Evolutionary conservation across 23 red algal species (phyloP).

Genomic region (Rhodosorus marinus): DNA sequence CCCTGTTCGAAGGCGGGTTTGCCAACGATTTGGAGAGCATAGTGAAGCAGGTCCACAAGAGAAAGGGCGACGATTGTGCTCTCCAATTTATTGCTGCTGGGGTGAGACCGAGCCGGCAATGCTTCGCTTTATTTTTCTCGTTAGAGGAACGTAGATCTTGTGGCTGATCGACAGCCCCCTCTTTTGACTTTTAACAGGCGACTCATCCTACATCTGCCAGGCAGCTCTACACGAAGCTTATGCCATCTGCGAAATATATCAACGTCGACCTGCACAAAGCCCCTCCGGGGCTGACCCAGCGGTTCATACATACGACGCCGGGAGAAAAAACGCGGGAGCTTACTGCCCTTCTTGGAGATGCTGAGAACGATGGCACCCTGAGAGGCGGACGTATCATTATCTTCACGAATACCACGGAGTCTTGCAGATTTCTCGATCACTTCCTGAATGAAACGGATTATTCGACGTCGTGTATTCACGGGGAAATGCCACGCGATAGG

Average conservation of each 20-base stretch:
- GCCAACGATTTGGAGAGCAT: constrained; percentile 31
- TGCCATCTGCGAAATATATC: constrained; percentile 47
- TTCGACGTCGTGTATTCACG: constrained; percentile 38
- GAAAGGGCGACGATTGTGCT: neutral
- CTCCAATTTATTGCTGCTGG: constrained; percentile 73
- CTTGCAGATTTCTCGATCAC: constrained; percentile 70
- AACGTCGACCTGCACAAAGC: constrained; percentile 55
- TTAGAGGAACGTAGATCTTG: too few relatives aligned
- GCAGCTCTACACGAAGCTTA: constrained; percentile 29
- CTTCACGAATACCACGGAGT: constrained; percentile 65
- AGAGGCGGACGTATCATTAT: constrained; percentile 45
- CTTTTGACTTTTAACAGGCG: too few relatives aligned
- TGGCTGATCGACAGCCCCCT: too few relatives aligned
- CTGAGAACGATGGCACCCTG: neutral
- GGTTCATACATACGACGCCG: constrained; percentile 32
- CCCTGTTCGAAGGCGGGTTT: constrained; percentile 37
- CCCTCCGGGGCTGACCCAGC: constrained; percentile 29
- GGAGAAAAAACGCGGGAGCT: constrained; percentile 42
- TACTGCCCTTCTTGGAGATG: constrained; percentile 18
- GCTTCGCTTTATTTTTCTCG: too few relatives aligned
- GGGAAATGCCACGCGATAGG: constrained; percentile 44
- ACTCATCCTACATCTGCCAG: constrained; percentile 27
- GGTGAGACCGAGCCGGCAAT: constrained; percentile 12
- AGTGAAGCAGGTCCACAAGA: neutral
- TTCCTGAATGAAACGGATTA: constrained; percentile 44